phyloP scores from a whole-genome alignment of 2,329 filamentous ascomycete species.

The Hansfordia pulvinata region DNA sequence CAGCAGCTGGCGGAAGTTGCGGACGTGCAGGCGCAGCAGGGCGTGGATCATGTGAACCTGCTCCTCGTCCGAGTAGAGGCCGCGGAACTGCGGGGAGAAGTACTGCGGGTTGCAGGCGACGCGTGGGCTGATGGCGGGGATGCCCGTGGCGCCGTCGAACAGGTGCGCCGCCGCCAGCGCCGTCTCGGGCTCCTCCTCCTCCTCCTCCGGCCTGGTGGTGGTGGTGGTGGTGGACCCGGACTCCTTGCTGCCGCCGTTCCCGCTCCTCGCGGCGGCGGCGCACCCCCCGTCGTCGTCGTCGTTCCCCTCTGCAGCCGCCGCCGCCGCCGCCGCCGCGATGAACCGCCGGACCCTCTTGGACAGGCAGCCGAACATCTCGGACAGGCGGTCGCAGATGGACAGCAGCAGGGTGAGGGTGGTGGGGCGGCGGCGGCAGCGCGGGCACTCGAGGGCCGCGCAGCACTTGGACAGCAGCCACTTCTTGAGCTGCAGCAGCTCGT shows the following conservation, averaged over 20 bases:
- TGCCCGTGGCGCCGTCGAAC: constrained; percentile 6
- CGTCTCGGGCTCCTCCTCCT: too few species aligned
- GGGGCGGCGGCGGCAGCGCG: constrained; percentile 5
- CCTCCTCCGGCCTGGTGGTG: too few species aligned
- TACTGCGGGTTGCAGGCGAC: constrained; percentile 10
- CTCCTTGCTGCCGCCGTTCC: too few species aligned
- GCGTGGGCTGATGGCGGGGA: constrained; percentile 1
- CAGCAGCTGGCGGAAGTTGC: constrained; percentile 12
- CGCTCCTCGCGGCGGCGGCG: too few species aligned
- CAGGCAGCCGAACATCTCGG: constrained; percentile 15
- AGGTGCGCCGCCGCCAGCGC: too few species aligned
- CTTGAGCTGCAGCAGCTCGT: constrained; percentile 15
- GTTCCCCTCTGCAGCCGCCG: too few species aligned
- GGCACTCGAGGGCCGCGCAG: constrained; percentile 12
- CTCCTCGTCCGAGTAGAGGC: constrained; percentile 14
- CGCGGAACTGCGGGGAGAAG: constrained; percentile 12
- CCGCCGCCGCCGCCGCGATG: too few species aligned
- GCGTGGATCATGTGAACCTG: constrained; percentile 15
- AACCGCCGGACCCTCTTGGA: constrained; percentile 7
- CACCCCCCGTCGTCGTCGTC: too few species aligned
- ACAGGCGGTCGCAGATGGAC: constrained; percentile 14
- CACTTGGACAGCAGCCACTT: constrained; percentile 16
- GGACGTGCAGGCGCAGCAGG: constrained; percentile 12
- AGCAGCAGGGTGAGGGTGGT: constrained; percentile 11
- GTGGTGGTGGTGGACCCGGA: too few species aligned